These are phyloP conservation scores for Quercus gilva DNA, from an alignment of 306 rosid species.

Conservation along the genomic window DNA sequence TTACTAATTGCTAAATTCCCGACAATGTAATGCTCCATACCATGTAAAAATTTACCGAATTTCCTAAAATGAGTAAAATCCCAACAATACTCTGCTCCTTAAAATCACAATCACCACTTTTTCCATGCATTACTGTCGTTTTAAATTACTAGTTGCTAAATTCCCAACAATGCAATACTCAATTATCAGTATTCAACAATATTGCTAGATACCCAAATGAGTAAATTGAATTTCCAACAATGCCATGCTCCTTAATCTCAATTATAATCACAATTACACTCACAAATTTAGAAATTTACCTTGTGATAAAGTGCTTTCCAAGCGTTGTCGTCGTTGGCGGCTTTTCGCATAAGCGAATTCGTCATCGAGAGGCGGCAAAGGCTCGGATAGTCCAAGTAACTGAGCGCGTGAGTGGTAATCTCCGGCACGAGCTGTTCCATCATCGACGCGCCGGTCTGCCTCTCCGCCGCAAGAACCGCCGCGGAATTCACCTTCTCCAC, in stretches of 20 bases:
- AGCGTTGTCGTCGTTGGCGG: constrained; percentile 96
- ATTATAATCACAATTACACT: too few relatives aligned
- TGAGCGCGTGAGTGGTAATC: constrained; percentile 93
- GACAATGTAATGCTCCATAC: too few relatives aligned
- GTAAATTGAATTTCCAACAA: background rate
- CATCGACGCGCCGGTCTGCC: constrained; percentile 81
- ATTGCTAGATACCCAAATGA: too few relatives aligned
- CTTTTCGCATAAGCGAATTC: constrained; percentile 89
- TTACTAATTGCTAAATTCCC: too few relatives aligned
- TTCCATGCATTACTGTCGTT: too few relatives aligned
- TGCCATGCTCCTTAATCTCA: background rate
- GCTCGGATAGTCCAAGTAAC: constrained; percentile 96
- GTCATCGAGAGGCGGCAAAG: constrained; percentile 97
- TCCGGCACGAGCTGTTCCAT: constrained; percentile 99
- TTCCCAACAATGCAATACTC: too few relatives aligned
- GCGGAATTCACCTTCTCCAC: constrained; percentile 32
- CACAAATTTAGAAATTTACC: constrained; percentile 33
- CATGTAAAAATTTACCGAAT: too few relatives aligned
- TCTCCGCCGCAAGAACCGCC: constrained; percentile 38
- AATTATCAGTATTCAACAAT: too few relatives aligned
- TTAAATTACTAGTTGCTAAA: too few relatives aligned
- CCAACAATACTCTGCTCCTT: background rate
- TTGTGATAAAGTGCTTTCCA: constrained; percentile 98
- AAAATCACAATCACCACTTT: too few relatives aligned
- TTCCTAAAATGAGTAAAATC: too few relatives aligned